Evolutionary conservation across 768 basidiomycete genomes (phyloP).

Genomic region (Pulveroboletus sp.): DNA sequence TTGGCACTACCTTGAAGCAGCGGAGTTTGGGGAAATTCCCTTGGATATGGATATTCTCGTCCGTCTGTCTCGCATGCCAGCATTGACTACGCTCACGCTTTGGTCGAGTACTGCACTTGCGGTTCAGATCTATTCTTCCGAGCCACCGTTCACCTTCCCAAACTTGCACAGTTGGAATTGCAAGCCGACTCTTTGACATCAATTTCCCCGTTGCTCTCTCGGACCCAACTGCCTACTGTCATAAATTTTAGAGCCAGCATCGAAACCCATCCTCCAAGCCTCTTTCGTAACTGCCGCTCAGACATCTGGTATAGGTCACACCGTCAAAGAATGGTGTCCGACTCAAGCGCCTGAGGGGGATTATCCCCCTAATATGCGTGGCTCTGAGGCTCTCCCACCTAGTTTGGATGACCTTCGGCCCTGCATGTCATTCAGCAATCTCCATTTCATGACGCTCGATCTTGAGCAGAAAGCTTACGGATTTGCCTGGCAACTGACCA

Average conservation of each 20-base stretch:
- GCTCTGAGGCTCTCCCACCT: no score
- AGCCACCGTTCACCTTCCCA: background rate
- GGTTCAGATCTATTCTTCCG: background rate
- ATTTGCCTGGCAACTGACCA: no score
- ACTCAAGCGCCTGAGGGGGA: no score
- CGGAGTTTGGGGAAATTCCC: no score
- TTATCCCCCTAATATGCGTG: no score
- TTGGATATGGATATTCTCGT: background rate
- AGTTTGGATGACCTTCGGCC: no score
- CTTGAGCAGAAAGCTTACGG: no score
- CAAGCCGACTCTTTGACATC: background rate
- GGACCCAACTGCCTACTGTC: background rate
- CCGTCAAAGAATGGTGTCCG: background rate
- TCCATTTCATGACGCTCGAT: no score
- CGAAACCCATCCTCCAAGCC: background rate
- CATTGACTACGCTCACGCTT: background rate
- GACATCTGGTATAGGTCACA: background rate
- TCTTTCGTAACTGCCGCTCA: background rate
- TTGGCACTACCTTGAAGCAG: constrained; percentile 4
- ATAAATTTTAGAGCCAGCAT: background rate
- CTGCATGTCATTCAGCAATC: no score
- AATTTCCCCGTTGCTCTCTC: background rate
- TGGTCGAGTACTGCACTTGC: background rate
- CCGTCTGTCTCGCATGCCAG: background rate
- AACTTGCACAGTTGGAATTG: background rate